Evolutionary conservation across 179 eudicot species (phyloP).

Genomic region (Nepenthes alata): DNA sequence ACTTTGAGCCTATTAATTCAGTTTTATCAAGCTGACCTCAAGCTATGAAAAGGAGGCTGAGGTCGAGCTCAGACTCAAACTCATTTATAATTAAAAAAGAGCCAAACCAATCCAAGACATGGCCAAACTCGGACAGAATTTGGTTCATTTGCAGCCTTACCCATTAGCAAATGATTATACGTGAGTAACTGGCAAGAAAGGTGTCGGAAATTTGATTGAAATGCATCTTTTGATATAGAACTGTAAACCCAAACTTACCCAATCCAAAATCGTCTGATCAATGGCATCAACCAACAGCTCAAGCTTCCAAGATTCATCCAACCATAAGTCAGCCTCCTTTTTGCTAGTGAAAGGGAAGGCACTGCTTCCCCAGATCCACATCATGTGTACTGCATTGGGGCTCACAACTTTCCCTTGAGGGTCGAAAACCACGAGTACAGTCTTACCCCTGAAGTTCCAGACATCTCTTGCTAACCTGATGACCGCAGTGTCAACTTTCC

Average conservation of each 20-base stretch:
- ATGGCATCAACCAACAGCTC: slow-evolving; percentile 29
- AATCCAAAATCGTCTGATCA: slow-evolving; percentile 20
- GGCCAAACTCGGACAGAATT: neutral
- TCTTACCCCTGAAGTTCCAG: slow-evolving; percentile 51
- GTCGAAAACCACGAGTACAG: slow-evolving; percentile 57
- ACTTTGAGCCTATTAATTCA: too few species aligned
- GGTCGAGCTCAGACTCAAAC: too few species aligned
- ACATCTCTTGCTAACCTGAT: slow-evolving; percentile 31
- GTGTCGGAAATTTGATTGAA: neutral
- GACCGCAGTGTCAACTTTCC: slow-evolving; percentile 24
- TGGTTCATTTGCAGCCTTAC: too few species aligned
- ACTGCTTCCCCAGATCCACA: slow-evolving; percentile 39
- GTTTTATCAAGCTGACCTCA: too few species aligned
- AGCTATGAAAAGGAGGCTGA: too few species aligned
- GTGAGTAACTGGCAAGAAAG: neutral
- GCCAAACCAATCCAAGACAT: too few species aligned
- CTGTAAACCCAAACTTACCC: slow-evolving; percentile 16
- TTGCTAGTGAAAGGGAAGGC: slow-evolving; percentile 37
- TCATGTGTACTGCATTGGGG: slow-evolving; percentile 45
- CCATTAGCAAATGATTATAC: too few species aligned
- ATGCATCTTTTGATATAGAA: neutral
- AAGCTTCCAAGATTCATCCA: slow-evolving; percentile 31
- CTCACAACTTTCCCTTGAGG: slow-evolving; percentile 46
- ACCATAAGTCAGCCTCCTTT: slow-evolving; percentile 28
- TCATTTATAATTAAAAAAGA: too few species aligned